phyloP scores from a whole-genome alignment of 371 early-diverging fungal genomes.

The Syncephalis fuscata region DNA sequence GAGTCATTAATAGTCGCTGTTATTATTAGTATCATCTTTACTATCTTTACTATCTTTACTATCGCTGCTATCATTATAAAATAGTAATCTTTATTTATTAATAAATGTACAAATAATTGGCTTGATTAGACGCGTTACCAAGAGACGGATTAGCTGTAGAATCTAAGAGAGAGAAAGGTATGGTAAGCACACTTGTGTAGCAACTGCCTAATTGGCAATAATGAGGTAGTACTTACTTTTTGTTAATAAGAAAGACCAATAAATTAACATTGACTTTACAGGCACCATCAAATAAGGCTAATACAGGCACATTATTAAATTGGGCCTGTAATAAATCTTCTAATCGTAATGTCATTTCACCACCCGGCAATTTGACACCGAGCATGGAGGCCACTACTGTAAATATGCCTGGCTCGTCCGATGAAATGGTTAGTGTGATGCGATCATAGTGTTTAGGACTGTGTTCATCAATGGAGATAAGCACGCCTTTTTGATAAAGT shows the following conservation, averaged over 20 bases:
- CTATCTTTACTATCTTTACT: too few species aligned
- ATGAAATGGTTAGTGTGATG: slow-evolving; percentile 79
- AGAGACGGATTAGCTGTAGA: too few species aligned
- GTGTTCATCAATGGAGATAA: slow-evolving; percentile 66
- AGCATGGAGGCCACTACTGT: slow-evolving; percentile 65
- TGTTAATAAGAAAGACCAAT: slow-evolving; percentile 88
- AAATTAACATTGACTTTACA: slow-evolving; percentile 93
- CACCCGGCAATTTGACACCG: slow-evolving; percentile 56
- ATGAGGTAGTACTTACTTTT: slow-evolving; percentile 51
- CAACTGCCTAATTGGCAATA: too few species aligned
- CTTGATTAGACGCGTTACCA: too few species aligned
- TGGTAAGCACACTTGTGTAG: too few species aligned
- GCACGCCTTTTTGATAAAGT: slow-evolving; percentile 80
- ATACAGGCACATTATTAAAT: slow-evolving; percentile 76
- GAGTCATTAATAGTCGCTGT: too few species aligned
- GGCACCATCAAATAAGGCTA: slow-evolving; percentile 74
- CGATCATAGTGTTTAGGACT: slow-evolving; percentile 72
- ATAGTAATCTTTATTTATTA: too few species aligned
- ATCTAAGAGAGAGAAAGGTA: too few species aligned
- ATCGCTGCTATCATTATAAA: too few species aligned
- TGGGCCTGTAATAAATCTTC: slow-evolving; percentile 89
- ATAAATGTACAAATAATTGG: too few species aligned
- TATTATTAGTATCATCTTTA: too few species aligned
- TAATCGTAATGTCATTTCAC: slow-evolving; percentile 66
- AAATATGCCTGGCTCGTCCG: slow-evolving; percentile 82